These are phyloP conservation scores for Podospora sp. DNA, from an alignment of 495 filamentous ascomycete species.

Conservation along the genomic window DNA sequence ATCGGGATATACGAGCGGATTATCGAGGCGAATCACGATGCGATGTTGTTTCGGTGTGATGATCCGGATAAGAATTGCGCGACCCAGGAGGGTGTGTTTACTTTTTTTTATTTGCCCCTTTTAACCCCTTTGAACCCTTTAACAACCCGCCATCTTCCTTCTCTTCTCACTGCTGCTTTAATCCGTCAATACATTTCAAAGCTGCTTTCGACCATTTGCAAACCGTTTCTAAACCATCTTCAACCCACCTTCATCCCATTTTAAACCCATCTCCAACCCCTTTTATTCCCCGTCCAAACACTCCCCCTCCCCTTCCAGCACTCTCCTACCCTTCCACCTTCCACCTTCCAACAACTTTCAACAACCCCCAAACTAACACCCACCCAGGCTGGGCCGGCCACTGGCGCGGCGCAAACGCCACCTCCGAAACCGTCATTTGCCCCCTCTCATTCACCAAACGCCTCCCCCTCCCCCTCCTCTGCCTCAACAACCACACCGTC, in stretches of 20 bases:
- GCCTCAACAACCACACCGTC: slow-evolving; percentile 56
- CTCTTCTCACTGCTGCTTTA: too few species aligned
- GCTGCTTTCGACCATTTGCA: too few species aligned
- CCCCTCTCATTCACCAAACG: slow-evolving; percentile 54
- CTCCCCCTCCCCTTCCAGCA: too few species aligned
- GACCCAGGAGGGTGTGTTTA: slow-evolving; percentile 42
- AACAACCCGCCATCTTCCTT: not conserved
- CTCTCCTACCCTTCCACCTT: too few species aligned
- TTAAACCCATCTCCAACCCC: too few species aligned
- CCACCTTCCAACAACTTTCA: too few species aligned
- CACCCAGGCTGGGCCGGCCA: slow-evolving; percentile 57
- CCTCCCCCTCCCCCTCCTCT: slow-evolving; percentile 54
- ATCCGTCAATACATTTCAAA: not conserved
- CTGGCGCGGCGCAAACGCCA: slow-evolving; percentile 60
- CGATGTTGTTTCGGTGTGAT: slow-evolving; percentile 59
- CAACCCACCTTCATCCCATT: too few species aligned
- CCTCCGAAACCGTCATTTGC: slow-evolving; percentile 64
- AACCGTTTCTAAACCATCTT: too few species aligned
- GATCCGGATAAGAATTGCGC: slow-evolving; percentile 60
- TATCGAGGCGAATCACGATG: slow-evolving; percentile 48
- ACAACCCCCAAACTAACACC: too few species aligned
- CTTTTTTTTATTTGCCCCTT: too few species aligned
- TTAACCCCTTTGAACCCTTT: not conserved
- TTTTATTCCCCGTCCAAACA: too few species aligned
- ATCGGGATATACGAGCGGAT: slow-evolving; percentile 58